A percentile compares a stretch with the other conserved stretches of the same genome.
Evolutionary conservation across 2,329 filamentous ascomycete species (phyloP).

Genomic region (Aureobasidium sp.): DNA sequence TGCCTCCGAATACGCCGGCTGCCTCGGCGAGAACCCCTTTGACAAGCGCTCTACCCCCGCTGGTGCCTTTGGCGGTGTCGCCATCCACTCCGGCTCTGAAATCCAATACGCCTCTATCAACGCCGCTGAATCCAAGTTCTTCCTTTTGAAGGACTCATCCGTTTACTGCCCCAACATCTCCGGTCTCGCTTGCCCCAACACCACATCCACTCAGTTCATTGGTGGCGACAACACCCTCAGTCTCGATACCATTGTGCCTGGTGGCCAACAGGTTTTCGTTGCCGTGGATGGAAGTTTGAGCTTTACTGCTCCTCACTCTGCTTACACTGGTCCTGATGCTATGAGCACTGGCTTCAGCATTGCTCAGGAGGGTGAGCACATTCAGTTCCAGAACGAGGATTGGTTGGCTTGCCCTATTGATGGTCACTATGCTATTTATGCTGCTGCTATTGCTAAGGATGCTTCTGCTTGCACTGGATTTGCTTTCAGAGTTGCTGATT

Average conservation of each 20-base stretch:
- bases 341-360: constrained; percentile 10
- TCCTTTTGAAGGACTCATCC: not conserved
- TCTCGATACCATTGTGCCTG: constrained; percentile 11
- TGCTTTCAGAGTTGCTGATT: constrained; percentile 19
- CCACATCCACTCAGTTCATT: constrained; percentile 13
- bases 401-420: constrained; percentile 12
- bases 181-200: constrained; percentile 7
- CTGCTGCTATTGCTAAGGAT: not conserved
- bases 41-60: not conserved
- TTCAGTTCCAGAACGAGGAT: constrained; percentile 12
- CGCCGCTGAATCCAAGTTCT: constrained; percentile 9
- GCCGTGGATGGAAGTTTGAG: constrained; percentile 1
- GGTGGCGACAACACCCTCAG: constrained; percentile 14
- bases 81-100: constrained; percentile 16
- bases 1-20: constrained; percentile 1
- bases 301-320: constrained; percentile 12
- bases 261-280: constrained; percentile 14
- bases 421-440: constrained; percentile 10
- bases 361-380: constrained; percentile 3
- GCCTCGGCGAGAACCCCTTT: constrained; percentile 12
- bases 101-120: constrained; percentile 17
- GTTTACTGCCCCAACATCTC: constrained; percentile 9
- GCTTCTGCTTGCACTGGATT: constrained; percentile 10
- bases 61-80: constrained; percentile 16
- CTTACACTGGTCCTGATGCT: constrained; percentile 3